Evolutionary conservation across 2,329 filamentous ascomycete genomes (phyloP).

Genomic region (Arthrinium phaeospermum): DNA sequence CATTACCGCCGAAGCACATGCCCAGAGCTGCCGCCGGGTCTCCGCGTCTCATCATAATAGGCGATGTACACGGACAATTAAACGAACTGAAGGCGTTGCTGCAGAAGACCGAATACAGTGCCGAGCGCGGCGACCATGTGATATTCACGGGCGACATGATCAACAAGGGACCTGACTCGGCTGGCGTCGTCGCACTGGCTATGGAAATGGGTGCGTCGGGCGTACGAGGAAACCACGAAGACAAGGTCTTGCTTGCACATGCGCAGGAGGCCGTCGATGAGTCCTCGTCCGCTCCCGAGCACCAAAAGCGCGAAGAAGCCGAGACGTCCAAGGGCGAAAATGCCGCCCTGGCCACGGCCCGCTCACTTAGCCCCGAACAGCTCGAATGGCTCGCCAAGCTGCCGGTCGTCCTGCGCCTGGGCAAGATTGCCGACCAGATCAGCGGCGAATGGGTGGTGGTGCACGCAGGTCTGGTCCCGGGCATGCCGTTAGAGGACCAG

Average conservation of each 20-base stretch:
- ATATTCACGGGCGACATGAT: slow-evolving; percentile 81
- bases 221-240: slow-evolving; percentile 93
- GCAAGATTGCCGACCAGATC: slow-evolving; percentile 56
- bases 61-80: slow-evolving; percentile 92
- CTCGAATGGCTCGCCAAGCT: slow-evolving; percentile 71
- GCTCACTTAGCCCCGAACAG: slow-evolving; percentile 62
- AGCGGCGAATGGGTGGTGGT: slow-evolving; percentile 73
- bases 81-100: slow-evolving; percentile 70
- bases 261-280: slow-evolving; percentile 38
- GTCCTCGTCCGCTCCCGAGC: slow-evolving; percentile 21
- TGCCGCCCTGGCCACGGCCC: slow-evolving; percentile 58
- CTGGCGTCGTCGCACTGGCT: slow-evolving; percentile 77
- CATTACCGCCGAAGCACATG: slow-evolving; percentile 38
- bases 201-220: slow-evolving; percentile 76
- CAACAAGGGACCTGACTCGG: slow-evolving; percentile 84
- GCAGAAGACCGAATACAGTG: slow-evolving; percentile 64
- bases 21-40: slow-evolving; percentile 37
- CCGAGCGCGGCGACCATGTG: slow-evolving; percentile 70
- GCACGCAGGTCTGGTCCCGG: slow-evolving; percentile 85
- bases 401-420: slow-evolving; percentile 79
- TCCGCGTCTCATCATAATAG: slow-evolving; percentile 77
- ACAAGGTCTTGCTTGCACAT: slow-evolving; percentile 76
- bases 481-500: slow-evolving; percentile 70
- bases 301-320: slow-evolving; percentile 35
- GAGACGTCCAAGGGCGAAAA: slow-evolving; percentile 41